Evolutionary conservation across 202 grass and related monocot species (phyloP), one percentile per base, ranked within the genome.

Genomic region (Elaeis oleifera): DNA sequence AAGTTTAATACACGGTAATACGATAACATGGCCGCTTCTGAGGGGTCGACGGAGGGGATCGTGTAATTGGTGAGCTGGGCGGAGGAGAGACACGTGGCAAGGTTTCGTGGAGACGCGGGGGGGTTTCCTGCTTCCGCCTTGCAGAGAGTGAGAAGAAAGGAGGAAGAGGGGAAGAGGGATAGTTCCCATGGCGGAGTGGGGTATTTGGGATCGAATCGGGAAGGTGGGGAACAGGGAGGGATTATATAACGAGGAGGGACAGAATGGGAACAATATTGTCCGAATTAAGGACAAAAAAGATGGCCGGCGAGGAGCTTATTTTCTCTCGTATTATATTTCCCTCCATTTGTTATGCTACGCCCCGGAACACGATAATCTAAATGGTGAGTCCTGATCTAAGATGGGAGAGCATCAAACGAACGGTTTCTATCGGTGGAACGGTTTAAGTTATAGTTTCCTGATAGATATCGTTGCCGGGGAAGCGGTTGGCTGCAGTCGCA

Each of bases 51-150:
- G 6, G 79, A 61, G 23, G 18, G 73, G 15, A 65, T 16, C 55
- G 90, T 80, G 61, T 81, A 82, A 78, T 90, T 90, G 25, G 23
- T 20, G 25, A 90, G 79, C 25, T 78, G 83, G 14, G 78, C 79
- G 0, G 54, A 58, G 18, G 55, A 17, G 5, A 90, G 86, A 58
- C 90, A 95, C 51, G 75, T 31, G 56, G 69, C 50, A 65, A 86
- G 39, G 1, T 25, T 48, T 4, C 18, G 14, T 4, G 4, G 16
- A 18, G 44, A 50, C 11, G 29, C 25, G 18, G 0, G 28, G 17
- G 4, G 23, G 6, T 9, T 32, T 4, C 13, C 2, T 24, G 14
- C 44, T 27, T 16, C 23, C 44, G 2, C 8, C 0, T 14, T 11
- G 0, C 21, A 23, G 63, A 9, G 49, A 6, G 50, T 1, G 3